Conservation (phyloP, 2,329 filamentous ascomycete species). For the Hypomyces rosellus region DNA sequence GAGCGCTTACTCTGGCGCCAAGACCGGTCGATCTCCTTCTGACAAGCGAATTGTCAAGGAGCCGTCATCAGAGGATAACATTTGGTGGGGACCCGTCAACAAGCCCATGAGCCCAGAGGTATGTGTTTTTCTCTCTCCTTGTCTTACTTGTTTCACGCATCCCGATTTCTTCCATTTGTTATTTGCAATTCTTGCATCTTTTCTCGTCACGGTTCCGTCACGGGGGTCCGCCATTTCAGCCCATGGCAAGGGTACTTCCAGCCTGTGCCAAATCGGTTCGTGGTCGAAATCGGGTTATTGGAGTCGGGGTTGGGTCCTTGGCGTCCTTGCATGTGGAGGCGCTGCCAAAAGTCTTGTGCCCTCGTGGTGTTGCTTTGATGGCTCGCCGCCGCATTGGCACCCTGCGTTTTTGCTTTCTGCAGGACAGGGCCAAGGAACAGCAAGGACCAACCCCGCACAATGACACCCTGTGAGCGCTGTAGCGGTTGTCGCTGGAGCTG, state of each 20-base stretch:
- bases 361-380: too few relatives aligned
- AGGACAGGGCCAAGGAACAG: too few relatives aligned
- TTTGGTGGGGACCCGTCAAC: slow-evolving; percentile 99
- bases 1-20: slow-evolving; percentile 95
- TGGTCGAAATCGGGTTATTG: background rate
- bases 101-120: slow-evolving; percentile 98
- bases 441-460: too few relatives aligned
- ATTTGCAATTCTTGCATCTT: background rate
- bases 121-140: slow-evolving; percentile 30
- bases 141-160: background rate
- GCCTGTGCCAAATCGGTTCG: background rate
- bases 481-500: too few relatives aligned
- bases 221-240: background rate
- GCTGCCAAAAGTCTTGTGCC: too few relatives aligned
- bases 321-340: background rate
- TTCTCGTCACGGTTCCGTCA: background rate
- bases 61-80: slow-evolving; percentile 75
- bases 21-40: slow-evolving; percentile 92
- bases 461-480: too few relatives aligned
- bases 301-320: background rate
- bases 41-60: slow-evolving; percentile 99
- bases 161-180: background rate
- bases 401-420: too few relatives aligned
- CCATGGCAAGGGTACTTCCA: background rate
- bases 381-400: too few relatives aligned